Percentiles rank a stretch among this genome's conserved stretches.
Conservation (phyloP, 2,329 filamentous ascomycete species). For the Cladosporium sp. region DNA sequence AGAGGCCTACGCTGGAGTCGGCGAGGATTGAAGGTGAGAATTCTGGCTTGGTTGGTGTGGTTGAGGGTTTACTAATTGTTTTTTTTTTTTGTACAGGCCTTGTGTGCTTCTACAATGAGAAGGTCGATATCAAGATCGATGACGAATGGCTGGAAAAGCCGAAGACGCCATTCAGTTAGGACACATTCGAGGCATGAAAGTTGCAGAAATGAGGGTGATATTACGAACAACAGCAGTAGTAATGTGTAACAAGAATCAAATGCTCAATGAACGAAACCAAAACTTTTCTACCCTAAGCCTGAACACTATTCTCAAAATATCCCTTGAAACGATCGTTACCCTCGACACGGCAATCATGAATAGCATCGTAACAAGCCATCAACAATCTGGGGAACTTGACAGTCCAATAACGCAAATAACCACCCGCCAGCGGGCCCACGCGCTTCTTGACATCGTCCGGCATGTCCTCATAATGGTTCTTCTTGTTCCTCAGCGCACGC, state of each 20-base stretch:
- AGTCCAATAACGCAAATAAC: slow-evolving; percentile 79
- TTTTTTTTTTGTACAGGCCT: slow-evolving; percentile 14
- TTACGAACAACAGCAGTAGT: neutral
- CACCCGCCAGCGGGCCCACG: slow-evolving; percentile 68
- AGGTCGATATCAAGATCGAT: slow-evolving; percentile 57
- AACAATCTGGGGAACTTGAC: slow-evolving; percentile 71
- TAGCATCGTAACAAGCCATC: slow-evolving; percentile 71
- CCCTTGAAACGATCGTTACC: slow-evolving; percentile 62
- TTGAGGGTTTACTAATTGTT: too few relatives aligned
- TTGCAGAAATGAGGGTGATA: too few relatives aligned
- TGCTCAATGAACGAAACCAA: too few relatives aligned
- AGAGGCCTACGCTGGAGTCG: slow-evolving; percentile 53
- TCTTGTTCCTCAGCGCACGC: slow-evolving; percentile 88
- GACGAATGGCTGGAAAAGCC: slow-evolving; percentile 29
- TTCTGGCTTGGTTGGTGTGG: neutral
- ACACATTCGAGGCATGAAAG: too few relatives aligned
- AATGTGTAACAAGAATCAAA: neutral
- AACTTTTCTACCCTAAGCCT: neutral
- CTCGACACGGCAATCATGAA: slow-evolving; percentile 62
- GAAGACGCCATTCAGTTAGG: slow-evolving; percentile 25
- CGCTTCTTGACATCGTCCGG: slow-evolving; percentile 66
- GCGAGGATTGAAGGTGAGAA: slow-evolving; percentile 48
- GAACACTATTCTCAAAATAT: slow-evolving; percentile 51
- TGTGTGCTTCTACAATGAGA: slow-evolving; percentile 63
- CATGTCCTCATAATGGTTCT: slow-evolving; percentile 98